Evolutionary conservation across 805 yeast species (phyloP), one percentile per base, ranked within the genome.

Genomic region (Metschnikowia continentalis): DNA sequence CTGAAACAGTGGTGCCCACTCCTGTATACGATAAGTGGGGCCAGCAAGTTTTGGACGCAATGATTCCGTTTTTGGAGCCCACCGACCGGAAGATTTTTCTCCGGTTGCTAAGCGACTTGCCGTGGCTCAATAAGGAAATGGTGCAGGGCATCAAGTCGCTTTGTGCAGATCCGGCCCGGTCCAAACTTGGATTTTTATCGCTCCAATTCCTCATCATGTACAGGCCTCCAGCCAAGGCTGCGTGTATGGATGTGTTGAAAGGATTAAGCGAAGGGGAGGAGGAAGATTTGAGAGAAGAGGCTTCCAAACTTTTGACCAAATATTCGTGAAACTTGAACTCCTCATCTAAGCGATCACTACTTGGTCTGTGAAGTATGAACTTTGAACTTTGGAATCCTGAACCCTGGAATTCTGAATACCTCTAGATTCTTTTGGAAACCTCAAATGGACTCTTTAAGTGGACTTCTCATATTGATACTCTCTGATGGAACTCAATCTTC

Each of bases 81-180:
- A 77, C 77, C 8, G 98, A 94, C 67, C 75, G 92, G 51, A 86
- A 88, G 61, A 74, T 84, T 7, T 90, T 92, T 58, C 82, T 94
- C 45, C 76, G 98, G 51, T 72, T 94, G 46, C 71, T 94, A 48
- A 86, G 96, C 53, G 99, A 94, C 63, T 68, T 95, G 46, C 99
- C 99, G 2, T 83, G 75, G 47, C 72, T 95, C 52, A 80, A 84
- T 52, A 73, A 75, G 33, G 78, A 72, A 1, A 77, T 90, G 55
- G 82, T 94, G 1, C 68, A 71, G 19, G 82, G 83, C 51, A 76
- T 92, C 48, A 80, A 81, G 60, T 82, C 92, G 10, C 69, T 94
- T 14, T 86, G 97, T 62, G 71, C 81, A 42, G 98, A 94, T 64
- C 98, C 98, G 0, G 86, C 81, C 20, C 80, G 97, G 67, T 75